phyloP scores from a whole-genome alignment of 371 early-diverging fungal species.

The Rhizopus microsporus region DNA sequence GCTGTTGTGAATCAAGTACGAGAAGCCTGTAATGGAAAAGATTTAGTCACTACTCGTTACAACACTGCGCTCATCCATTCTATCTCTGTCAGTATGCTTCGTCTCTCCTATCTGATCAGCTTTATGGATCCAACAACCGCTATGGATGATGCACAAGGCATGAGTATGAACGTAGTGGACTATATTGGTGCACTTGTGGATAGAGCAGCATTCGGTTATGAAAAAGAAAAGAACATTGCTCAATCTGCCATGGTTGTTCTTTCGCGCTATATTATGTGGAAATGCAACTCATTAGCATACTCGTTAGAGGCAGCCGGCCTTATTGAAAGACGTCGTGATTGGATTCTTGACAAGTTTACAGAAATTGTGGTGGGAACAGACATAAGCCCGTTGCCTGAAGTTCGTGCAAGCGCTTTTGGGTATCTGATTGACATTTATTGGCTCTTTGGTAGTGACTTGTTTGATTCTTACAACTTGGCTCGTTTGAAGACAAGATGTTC shows the following conservation, averaged over 20 bases:
- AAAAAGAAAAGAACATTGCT: constrained; percentile 38
- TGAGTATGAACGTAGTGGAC: constrained; percentile 32
- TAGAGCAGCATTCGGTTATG: constrained; percentile 33
- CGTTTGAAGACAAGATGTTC: constrained; percentile 42
- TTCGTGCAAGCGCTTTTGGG: constrained; percentile 41
- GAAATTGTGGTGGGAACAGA: constrained; percentile 28
- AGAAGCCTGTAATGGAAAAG: constrained; percentile 46
- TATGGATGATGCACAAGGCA: constrained; percentile 44
- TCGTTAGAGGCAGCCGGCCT: constrained; percentile 11
- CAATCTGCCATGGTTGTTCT: constrained; percentile 36
- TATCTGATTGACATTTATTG: constrained; percentile 56
- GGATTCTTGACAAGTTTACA: constrained; percentile 29
- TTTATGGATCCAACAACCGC: constrained; percentile 36
- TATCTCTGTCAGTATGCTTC: constrained; percentile 42
- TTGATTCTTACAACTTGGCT: constrained; percentile 32
- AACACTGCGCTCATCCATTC: constrained; percentile 43
- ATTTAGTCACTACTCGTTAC: constrained; percentile 43
- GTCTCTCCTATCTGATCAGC: constrained; percentile 37
- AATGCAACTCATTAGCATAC: constrained; percentile 27
- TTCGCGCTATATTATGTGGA: constrained; percentile 51
- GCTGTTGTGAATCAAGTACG: constrained; percentile 44
- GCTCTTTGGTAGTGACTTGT: constrained; percentile 58
- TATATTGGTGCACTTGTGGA: constrained; percentile 31
- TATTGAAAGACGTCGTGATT: constrained; percentile 39
- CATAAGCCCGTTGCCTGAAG: constrained; percentile 23